Base-by-base conservation (phyloP, 2,329 filamentous ascomycete species). In the Apiospora hydei region DNA sequence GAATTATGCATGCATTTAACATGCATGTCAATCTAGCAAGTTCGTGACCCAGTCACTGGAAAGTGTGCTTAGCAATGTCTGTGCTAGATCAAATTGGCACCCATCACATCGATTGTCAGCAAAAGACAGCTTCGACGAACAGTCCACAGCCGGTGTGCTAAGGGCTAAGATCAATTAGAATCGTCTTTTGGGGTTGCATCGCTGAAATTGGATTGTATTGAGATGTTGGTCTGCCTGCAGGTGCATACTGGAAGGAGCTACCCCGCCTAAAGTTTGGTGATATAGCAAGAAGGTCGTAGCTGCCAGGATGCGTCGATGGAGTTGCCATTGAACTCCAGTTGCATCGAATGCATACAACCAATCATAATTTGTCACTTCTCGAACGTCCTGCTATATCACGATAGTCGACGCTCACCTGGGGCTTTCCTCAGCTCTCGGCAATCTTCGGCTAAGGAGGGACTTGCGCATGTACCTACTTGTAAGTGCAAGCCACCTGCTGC, bases 261-360 rank as follows among this genome's bases (percentile, higher is more conserved):
- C 57, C 57, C 57, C 57, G 34, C 57, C 34, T n/a, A 64, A n/a
- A 41, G 53, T 11, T 61, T 30, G 53, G 53, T 26, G 53, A n/a
- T 21, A 57, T 4, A 21, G 46, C 26, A 30, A 30, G 26, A 30
- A 26, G 11, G 24, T 61, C 26, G 7, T 34, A 34, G 26, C 5
- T 30, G 6, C 53, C 16, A 57, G 26, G 53, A 61, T 61, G 30
- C 53, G 30, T 61, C 53, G 38, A 16, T 30, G 3, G 14, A 61
- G 8, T 11, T 6, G 34, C 18, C 53, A 21, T 38, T 61, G 16
- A 4, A 61, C 5, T n/a, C 21, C 18, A n/a, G 30, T 61, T 38
- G 30, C 30, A 61, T 61, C 26, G 26, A 30, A 30, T 30, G 26
- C 26, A 30, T 30, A 30, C 3, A 30, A 30, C n/a, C 53, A 13